phyloP scores from a whole-genome alignment of 352 stramenopile species.

The Phytopythium litorale region DNA sequence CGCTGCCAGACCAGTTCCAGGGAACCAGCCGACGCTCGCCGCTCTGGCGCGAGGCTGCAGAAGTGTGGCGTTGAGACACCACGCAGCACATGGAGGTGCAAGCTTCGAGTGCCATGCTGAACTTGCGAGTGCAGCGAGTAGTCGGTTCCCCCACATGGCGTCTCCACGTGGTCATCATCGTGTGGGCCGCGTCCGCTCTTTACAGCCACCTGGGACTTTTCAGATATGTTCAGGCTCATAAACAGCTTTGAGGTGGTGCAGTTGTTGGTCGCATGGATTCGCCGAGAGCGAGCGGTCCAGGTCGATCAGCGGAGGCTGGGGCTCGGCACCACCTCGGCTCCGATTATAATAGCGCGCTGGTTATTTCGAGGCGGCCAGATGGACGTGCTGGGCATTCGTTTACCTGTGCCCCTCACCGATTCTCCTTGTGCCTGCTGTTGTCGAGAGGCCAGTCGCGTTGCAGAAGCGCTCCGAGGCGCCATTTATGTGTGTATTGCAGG shows the following conservation, averaged over 20 bases:
- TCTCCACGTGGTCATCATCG: slow-evolving; percentile 5
- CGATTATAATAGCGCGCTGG: not conserved
- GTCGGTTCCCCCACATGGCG: slow-evolving; percentile 9
- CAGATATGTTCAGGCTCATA: not conserved
- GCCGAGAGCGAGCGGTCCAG: not conserved
- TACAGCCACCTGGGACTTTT: not conserved
- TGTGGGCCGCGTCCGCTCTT: not conserved
- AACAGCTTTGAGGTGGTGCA: not conserved
- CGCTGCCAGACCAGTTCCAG: not conserved
- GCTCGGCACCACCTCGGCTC: not conserved
- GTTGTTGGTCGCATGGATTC: not conserved
- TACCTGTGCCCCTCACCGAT: not conserved
- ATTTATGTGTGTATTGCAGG: not conserved
- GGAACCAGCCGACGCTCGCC: not conserved
- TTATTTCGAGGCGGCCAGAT: not conserved
- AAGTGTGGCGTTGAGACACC: not conserved
- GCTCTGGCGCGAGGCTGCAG: not conserved
- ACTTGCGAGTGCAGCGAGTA: not conserved
- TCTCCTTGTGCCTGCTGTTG: not conserved
- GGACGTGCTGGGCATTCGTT: not conserved
- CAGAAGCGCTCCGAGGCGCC: not conserved
- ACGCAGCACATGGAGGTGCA: not conserved
- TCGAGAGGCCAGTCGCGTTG: not conserved
- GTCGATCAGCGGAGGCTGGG: slow-evolving; percentile 1
- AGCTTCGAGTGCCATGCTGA: not conserved